Conservation (phyloP, 768 basidiomycete species). For the Russula earlei region DNA sequence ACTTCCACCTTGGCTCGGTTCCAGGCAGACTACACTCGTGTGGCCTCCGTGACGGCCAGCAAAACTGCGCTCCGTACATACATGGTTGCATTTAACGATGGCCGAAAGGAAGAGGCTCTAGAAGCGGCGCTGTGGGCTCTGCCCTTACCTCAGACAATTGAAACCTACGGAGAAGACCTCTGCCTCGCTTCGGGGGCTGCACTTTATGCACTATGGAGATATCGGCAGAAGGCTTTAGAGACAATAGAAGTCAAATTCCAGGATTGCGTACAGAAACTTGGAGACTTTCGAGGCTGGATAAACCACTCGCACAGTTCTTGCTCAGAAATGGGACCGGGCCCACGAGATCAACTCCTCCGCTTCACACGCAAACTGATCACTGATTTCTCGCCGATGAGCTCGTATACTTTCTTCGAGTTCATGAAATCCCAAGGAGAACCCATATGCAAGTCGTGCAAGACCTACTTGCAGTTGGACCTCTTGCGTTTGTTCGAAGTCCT, state of each 20-base stretch:
- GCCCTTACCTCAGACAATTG: background rate
- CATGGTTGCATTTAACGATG: background rate
- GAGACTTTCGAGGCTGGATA: background rate
- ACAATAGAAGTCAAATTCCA: background rate
- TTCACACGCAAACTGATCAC: background rate
- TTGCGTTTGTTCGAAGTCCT: background rate
- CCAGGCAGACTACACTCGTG: background rate
- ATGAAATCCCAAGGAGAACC: background rate
- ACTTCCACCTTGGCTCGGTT: background rate
- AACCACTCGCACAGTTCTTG: background rate
- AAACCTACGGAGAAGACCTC: background rate
- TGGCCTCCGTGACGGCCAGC: background rate
- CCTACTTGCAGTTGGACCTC: background rate
- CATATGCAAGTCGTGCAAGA: background rate
- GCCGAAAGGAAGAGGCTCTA: background rate
- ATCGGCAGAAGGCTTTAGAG: background rate
- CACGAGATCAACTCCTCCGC: background rate
- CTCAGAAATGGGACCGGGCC: background rate
- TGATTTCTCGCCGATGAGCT: background rate
- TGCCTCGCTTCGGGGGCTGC: background rate
- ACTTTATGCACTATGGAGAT: background rate
- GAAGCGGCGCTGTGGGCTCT: conserved; percentile 1
- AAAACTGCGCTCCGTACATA: conserved; percentile 1
- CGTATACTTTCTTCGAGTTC: background rate
- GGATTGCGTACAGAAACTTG: background rate